Evolutionary conservation across 495 filamentous ascomycete genomes (phyloP).

Genomic region (Podospora tetraspora): DNA sequence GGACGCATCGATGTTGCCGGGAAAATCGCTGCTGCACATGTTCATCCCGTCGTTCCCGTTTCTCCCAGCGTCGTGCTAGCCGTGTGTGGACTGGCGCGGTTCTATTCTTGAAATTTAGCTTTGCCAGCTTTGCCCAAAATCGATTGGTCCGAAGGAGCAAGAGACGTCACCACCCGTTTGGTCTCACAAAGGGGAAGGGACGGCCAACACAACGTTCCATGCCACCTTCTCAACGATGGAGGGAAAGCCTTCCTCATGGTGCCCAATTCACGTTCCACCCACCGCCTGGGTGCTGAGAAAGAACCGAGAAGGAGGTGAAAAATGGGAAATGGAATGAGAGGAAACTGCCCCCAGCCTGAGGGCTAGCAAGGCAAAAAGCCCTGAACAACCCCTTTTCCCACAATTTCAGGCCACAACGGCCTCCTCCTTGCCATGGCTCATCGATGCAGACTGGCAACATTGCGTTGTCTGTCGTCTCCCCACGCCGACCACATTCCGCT

Average conservation of each 20-base stretch:
- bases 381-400: not conserved
- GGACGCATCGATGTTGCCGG: not conserved
- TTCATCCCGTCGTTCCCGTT: not conserved
- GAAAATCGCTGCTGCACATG: slow-evolving; percentile 1
- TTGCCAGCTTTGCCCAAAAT: slow-evolving; percentile 5
- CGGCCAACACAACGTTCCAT: not conserved
- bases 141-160: not conserved
- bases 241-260: not conserved
- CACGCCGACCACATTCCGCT: not conserved
- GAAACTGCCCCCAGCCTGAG: not conserved
- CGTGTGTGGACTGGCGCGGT: slow-evolving; percentile 18
- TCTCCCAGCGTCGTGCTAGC: not conserved
- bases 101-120: slow-evolving; percentile 33
- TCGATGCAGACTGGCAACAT: not conserved
- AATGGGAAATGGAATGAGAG: not conserved
- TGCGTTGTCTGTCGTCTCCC: not conserved
- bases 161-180: not conserved
- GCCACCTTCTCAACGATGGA: not conserved
- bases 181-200: not conserved
- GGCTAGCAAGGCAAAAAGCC: not conserved
- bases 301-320: not conserved
- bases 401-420: not conserved
- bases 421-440: not conserved
- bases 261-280: not conserved
- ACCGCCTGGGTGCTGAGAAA: not conserved